Conservation (phyloP, 2,329 filamentous ascomycete genomes). For the Xylariaceae sp. region DNA sequence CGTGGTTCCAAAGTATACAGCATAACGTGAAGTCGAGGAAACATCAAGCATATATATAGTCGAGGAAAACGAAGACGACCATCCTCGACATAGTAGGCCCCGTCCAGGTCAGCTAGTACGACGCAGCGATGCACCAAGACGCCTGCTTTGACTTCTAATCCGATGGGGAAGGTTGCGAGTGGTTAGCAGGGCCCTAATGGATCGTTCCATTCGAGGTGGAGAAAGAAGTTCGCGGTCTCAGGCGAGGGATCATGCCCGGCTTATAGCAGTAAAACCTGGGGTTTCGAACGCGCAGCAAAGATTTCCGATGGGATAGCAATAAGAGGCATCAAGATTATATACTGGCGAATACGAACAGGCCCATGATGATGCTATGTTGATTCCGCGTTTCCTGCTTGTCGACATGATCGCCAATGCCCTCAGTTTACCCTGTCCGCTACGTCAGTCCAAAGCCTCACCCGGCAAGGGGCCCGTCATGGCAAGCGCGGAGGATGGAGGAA, state of each 20-base stretch:
- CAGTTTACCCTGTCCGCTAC: not conserved
- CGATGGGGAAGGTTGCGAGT: not conserved
- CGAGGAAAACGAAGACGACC: not conserved
- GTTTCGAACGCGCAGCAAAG: not conserved
- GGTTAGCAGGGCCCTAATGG: not conserved
- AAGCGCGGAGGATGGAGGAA: not conserved
- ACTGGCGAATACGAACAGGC: conserved; percentile 1
- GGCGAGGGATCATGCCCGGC: not conserved
- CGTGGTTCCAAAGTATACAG: not conserved
- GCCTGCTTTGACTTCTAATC: not conserved
- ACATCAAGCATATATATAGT: conserved; percentile 13
- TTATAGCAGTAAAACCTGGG: not conserved
- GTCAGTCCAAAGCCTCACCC: not conserved
- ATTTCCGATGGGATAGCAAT: not conserved
- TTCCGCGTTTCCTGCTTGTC: no score
- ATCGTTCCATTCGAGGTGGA: conserved; percentile 2
- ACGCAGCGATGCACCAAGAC: not conserved
- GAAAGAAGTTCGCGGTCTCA: not conserved
- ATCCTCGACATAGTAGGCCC: conserved; percentile 1
- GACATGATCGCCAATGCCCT: not conserved
- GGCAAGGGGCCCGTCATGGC: not conserved
- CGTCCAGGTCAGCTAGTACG: not conserved
- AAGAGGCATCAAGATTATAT: not conserved
- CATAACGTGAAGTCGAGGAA: conserved; percentile 3
- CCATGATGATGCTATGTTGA: conserved; percentile 6